These are phyloP conservation scores for Penicillium verrucosum DNA, from an alignment of 2,329 filamentous ascomycete genomes.

Conservation along the genomic window DNA sequence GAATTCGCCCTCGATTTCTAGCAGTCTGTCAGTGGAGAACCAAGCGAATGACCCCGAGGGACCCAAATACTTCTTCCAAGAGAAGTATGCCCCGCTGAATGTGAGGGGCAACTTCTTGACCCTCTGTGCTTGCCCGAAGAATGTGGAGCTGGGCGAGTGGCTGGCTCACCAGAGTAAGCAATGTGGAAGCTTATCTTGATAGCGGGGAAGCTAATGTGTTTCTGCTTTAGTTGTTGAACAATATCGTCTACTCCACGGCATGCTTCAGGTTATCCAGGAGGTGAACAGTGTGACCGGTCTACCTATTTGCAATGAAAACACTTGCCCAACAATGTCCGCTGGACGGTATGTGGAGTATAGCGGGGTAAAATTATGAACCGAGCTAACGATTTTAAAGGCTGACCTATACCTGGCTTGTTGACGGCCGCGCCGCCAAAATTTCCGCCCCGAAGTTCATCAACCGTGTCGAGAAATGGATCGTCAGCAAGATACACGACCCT, in stretches of 20 bases:
- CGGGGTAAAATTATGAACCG: conserved; percentile 10
- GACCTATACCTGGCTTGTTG: conserved; percentile 95
- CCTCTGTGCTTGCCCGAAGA: conserved; percentile 84
- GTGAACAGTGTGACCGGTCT: conserved; percentile 71
- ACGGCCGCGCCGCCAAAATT: conserved; percentile 82
- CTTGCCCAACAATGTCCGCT: conserved; percentile 90
- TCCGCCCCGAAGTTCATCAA: conserved; percentile 92
- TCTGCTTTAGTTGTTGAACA: conserved; percentile 74
- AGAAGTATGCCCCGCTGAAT: conserved; percentile 70
- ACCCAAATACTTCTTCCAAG: conserved; percentile 52
- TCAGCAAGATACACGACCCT: conserved; percentile 87
- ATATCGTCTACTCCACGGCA: conserved; percentile 82
- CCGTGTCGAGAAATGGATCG: conserved; percentile 95
- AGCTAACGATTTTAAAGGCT: conserved; percentile 55
- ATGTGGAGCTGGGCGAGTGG: conserved; percentile 93
- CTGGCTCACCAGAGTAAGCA: conserved; percentile 82
- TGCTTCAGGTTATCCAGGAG: conserved; percentile 84
- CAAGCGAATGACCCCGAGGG: conserved; percentile 41
- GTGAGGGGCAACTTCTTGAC: conserved; percentile 99
- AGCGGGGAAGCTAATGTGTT: conserved; percentile 9
- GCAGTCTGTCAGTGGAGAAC: conserved; percentile 37
- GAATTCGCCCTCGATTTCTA: conserved; percentile 41
- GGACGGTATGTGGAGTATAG: conserved; percentile 66
- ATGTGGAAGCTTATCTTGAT: neutral
- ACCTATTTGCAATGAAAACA: conserved; percentile 77